These are phyloP conservation scores for Rubia peregrina DNA, from an alignment of 305 asterid genomes.

Conservation along the genomic window DNA sequence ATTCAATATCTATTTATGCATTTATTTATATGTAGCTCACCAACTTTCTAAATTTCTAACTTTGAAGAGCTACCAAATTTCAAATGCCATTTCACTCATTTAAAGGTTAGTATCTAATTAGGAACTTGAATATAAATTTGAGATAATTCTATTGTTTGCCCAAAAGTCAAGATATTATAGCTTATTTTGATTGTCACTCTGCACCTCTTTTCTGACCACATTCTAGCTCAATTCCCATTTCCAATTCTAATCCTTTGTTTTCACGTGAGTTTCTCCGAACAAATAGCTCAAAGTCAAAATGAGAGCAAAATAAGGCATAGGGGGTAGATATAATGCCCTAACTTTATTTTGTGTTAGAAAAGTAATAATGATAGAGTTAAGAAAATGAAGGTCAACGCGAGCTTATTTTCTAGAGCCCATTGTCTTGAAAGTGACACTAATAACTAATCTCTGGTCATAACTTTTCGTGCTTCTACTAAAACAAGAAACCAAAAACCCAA, in stretches of 20 bases:
- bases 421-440: constrained; percentile 21
- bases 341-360: neutral
- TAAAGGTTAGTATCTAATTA: neutral
- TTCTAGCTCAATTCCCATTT: constrained; percentile 41
- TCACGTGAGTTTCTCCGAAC: constrained; percentile 25
- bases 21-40: neutral
- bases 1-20: neutral
- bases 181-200: constrained; percentile 12
- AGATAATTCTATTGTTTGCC: neutral
- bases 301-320: constrained; percentile 11
- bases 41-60: neutral
- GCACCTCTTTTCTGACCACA: constrained; percentile 31
- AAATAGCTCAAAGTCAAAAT: constrained; percentile 50
- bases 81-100: neutral
- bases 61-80: neutral
- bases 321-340: neutral
- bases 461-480: constrained; percentile 38
- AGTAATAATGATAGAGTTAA: constrained; percentile 7
- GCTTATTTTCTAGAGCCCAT: constrained; percentile 22
- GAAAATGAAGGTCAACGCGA: constrained; percentile 29
- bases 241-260: constrained; percentile 17
- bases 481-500: constrained; percentile 28
- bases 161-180: neutral
- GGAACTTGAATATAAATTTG: neutral
- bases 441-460: constrained; percentile 8